Evolutionary conservation across 345 rosid species (phyloP), one percentile per base, ranked within the genome.

Genomic region (Theobroma cacao): DNA sequence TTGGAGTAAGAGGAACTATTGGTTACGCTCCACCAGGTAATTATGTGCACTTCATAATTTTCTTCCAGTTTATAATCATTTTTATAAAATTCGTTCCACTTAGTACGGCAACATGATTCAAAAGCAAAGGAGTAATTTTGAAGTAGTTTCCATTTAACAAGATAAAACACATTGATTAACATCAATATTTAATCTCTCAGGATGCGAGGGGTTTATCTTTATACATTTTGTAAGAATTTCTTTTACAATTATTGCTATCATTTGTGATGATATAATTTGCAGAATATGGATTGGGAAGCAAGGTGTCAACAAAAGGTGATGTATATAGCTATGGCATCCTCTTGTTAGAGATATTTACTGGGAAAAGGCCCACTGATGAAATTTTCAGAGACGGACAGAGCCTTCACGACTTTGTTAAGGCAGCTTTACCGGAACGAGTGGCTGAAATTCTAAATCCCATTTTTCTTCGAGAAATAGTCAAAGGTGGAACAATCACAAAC

Each of bases 291-390:
- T 24, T 77, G 77, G 84, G 88, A 28, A 74, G 75, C 2, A 53
- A 13, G 4, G 83, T 69, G 1, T 78, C 86, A 24, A 66, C 61
- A 0, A 1, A 20, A 6, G 84, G 86, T 0, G 83, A 85, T 74
- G 73, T 85, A n/a, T 77, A 81, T 11, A 80, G 84, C 30, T 85
- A 34, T 47, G 86, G 88, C 3, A 79, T 85, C 14, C 64, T 85
- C 1, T 47, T 83, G 65, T 26, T 83, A 7, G 84, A 85, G 74
- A 47, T 81, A 64, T 61, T 85, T 43, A 80, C 81, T 0, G 58
- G 84, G 33, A 73, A 75, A 67, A 41, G 52, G 12, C 84, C 86
- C 43, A 85, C 81, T 0, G 76, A 83, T 34, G 73, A 75, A 5
- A 41, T 66, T 72, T 83, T 83, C 56, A 34, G 33, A 2, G 88